Conservation (phyloP, 1,284 basidiomycete species). For the Sutorius eximius region DNA sequence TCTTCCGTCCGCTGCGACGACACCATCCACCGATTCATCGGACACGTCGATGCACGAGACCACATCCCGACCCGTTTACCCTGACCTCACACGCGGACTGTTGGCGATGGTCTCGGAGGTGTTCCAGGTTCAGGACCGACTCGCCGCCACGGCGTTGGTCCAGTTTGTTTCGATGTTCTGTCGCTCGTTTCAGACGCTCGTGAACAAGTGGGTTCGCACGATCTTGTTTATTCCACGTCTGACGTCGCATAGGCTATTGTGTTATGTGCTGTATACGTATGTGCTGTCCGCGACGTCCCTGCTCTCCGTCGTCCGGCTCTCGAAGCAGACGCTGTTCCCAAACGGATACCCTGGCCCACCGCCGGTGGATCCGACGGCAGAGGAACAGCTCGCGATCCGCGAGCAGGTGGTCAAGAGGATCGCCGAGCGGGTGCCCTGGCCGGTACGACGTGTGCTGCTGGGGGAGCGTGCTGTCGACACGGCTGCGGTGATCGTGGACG, state of each 20-base stretch:
- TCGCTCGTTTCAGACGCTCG: constrained; percentile 43
- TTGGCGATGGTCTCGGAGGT: constrained; percentile 51
- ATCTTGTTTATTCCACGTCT: not conserved
- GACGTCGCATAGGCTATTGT: constrained; percentile 50
- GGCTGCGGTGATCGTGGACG: constrained; percentile 53
- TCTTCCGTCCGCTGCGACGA: constrained; percentile 6
- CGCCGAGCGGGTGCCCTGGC: constrained; percentile 39
- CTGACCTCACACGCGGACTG: constrained; percentile 33
- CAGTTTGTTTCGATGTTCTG: constrained; percentile 40
- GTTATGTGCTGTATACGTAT: constrained; percentile 55
- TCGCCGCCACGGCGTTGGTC: constrained; percentile 44
- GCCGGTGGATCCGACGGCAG: constrained; percentile 64
- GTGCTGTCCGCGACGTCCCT: constrained; percentile 55
- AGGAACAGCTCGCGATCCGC: constrained; percentile 64
- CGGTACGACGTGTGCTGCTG: constrained; percentile 37
- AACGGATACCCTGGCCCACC: constrained; percentile 74
- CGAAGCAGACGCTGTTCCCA: constrained; percentile 72
- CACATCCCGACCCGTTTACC: not conserved
- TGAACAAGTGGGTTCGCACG: constrained; percentile 47
- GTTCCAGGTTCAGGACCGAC: constrained; percentile 46
- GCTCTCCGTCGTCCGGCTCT: constrained; percentile 45
- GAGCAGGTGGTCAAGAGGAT: constrained; percentile 52
- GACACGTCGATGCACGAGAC: constrained; percentile 11
- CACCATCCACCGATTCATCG: constrained; percentile 18
- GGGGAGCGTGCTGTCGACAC: constrained; percentile 48